Base-by-base conservation (phyloP, 768 basidiomycete species). In the Zangia roseola region DNA sequence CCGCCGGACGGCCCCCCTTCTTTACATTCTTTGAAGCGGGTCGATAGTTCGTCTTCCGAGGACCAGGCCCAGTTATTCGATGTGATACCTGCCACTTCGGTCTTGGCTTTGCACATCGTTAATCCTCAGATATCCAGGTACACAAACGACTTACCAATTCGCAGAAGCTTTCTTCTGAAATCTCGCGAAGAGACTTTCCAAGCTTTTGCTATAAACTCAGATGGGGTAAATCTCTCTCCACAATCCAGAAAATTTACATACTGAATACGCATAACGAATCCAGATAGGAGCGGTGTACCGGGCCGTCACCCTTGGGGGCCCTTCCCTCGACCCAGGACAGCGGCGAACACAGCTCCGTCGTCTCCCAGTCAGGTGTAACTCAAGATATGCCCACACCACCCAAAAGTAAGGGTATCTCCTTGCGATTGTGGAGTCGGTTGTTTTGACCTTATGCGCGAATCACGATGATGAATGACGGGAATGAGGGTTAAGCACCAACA, bases 381-480 rank as follows among this genome's bases (percentile, higher is more conserved):
- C 52, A 6, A 50, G 31, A 51, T 61, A 61, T 31, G 47, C 53
- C 23, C 57, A 10, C 6, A 57, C n/a, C n/a, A n/a, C n/a, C n/a
- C n/a, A n/a, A n/a, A n/a, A n/a, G n/a, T n/a, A n/a, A 0, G 56
- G 48, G 16, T 60, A 62, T 43, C 34, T 53, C 45, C 33, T 44
- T 10, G 47, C 23, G 24, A 62, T 21, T 7, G 21, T 48, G 10
- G 49, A 52, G 6, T 63, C 21, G 8, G 12, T 13, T 19, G 30
- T 47, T 41, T 53, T 61, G 2, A 57, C 23, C 59, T 59, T 47
- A 16, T 16, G 17, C 20, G 4, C 12, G 20, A 23, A 23, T 47
- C n/a, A 45, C 10, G 5, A 48, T 33, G 34, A 5, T 23, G 33
- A 34, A 36, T 24, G 25, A 26, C 33, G 10, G 4, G 23, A 33